A percentile compares a stretch with the other conserved stretches of the same genome.
phyloP scores from a whole-genome alignment of 495 filamentous ascomycete genomes.

The Aspergillus taichungensis region DNA sequence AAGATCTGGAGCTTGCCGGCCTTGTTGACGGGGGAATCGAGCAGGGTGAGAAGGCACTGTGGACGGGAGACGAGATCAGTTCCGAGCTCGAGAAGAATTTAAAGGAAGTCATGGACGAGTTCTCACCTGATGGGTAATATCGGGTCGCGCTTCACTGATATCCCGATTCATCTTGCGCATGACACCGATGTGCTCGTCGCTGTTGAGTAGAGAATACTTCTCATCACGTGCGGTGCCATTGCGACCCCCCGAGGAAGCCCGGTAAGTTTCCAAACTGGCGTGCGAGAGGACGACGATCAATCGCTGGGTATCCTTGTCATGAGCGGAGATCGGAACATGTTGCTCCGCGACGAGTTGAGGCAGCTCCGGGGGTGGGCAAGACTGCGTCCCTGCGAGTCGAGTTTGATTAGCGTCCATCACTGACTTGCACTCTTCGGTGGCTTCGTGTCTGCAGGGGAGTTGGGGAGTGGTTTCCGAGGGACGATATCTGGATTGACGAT shows the following conservation, averaged over 20 bases:
- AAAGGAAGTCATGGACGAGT: neutral
- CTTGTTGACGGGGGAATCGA: slow-evolving; percentile 98
- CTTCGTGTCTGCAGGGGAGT: no score
- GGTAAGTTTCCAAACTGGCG: slow-evolving; percentile 95
- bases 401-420: slow-evolving; percentile 16
- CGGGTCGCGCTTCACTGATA: slow-evolving; percentile 93
- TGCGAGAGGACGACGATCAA: slow-evolving; percentile 95
- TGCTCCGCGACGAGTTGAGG: slow-evolving; percentile 91
- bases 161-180: slow-evolving; percentile 99
- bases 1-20: slow-evolving; percentile 95
- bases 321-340: slow-evolving; percentile 69
- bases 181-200: slow-evolving; percentile 96
- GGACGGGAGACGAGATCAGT: neutral
- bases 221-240: slow-evolving; percentile 66
- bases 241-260: slow-evolving; percentile 65
- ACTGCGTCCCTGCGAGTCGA: slow-evolving; percentile 64
- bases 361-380: slow-evolving; percentile 81
- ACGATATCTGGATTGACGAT: no score
- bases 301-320: slow-evolving; percentile 80
- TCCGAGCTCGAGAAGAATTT: neutral
- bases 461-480: no score
- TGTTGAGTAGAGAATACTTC: slow-evolving; percentile 93
- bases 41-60: slow-evolving; percentile 91
- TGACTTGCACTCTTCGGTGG: neutral
- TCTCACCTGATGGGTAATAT: slow-evolving; percentile 95